Evolutionary conservation across 116 monocot genomes (phyloP).

Genomic region (Zostera marina): DNA sequence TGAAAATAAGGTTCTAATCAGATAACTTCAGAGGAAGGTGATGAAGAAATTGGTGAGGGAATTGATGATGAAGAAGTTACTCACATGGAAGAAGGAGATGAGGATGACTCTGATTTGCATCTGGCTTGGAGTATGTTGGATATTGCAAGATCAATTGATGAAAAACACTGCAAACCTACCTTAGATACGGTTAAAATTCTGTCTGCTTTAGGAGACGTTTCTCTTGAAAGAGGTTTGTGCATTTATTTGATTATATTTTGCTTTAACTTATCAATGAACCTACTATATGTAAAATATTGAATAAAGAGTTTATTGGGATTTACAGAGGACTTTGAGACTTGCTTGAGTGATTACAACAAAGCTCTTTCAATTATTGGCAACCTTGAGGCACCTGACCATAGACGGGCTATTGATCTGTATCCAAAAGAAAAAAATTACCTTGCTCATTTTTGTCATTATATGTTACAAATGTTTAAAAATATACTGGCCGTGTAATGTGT

Average conservation of each 20-base stretch:
- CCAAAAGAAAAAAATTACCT: constrained; percentile 8
- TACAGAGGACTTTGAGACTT: constrained; percentile 90
- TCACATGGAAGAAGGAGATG: constrained; percentile 16
- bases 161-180: constrained; percentile 42
- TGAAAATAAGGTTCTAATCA: constrained; percentile 10
- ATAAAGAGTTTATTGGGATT: not conserved
- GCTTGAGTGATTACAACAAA: constrained; percentile 56
- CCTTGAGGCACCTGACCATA: constrained; percentile 55
- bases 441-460: not conserved
- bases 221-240: constrained; percentile 72
- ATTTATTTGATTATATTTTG: not conserved
- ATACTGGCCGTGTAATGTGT: no score
- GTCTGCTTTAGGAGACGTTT: constrained; percentile 67
- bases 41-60: constrained; percentile 13
- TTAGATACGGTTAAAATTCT: constrained; percentile 76
- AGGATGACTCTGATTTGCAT: constrained; percentile 88
- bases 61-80: constrained; percentile 34
- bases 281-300: not conserved
- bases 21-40: constrained; percentile 30
- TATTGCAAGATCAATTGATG: constrained; percentile 81
- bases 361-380: constrained; percentile 53
- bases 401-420: constrained; percentile 88
- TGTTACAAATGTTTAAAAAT: no score
- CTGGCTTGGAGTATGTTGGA: constrained; percentile 94
- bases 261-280: not conserved